Conservation (phyloP, 2,329 filamentous ascomycete species). For the Neoascochyta sp. region DNA sequence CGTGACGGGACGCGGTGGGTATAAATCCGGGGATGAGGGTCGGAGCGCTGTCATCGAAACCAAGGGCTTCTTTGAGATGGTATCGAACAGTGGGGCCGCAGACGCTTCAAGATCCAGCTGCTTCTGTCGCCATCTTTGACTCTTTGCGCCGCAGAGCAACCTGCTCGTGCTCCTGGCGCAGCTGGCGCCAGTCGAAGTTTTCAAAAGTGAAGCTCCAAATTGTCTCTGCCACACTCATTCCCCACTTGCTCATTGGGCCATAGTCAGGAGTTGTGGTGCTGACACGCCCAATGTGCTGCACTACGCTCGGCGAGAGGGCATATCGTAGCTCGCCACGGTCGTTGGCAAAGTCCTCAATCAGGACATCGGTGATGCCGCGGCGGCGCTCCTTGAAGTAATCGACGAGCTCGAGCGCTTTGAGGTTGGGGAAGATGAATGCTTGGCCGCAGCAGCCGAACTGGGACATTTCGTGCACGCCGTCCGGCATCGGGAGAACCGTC, state of each 20-base stretch:
- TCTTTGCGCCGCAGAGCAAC: slow-evolving; percentile 5
- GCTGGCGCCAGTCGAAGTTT: slow-evolving; percentile 19
- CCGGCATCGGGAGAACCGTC: slow-evolving; percentile 36
- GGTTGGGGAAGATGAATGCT: slow-evolving; percentile 44
- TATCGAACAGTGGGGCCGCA: too few species aligned
- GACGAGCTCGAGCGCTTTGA: slow-evolving; percentile 23
- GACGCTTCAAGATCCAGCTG: too few species aligned
- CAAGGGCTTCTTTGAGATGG: too few species aligned
- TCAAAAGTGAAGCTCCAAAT: slow-evolving; percentile 44
- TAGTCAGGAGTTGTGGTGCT: slow-evolving; percentile 37
- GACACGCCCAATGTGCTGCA: slow-evolving; percentile 45
- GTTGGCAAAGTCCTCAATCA: slow-evolving; percentile 44
- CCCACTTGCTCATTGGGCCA: slow-evolving; percentile 24
- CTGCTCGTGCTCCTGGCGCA: slow-evolving; percentile 30
- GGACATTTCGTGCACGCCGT: slow-evolving; percentile 41
- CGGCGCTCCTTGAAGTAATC: slow-evolving; percentile 32
- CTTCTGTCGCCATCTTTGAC: slow-evolving; percentile 4
- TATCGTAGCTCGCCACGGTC: slow-evolving; percentile 39
- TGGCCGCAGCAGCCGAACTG: slow-evolving; percentile 46
- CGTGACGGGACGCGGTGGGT: too few species aligned
- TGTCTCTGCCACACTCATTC: slow-evolving; percentile 32
- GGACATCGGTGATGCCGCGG: slow-evolving; percentile 39
- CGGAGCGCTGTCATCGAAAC: too few species aligned
- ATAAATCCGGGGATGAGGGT: too few species aligned
- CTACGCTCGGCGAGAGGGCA: slow-evolving; percentile 42